phyloP scores from a whole-genome alignment of 1,139 yeast species.

The Geotrichum aggregatum region DNA sequence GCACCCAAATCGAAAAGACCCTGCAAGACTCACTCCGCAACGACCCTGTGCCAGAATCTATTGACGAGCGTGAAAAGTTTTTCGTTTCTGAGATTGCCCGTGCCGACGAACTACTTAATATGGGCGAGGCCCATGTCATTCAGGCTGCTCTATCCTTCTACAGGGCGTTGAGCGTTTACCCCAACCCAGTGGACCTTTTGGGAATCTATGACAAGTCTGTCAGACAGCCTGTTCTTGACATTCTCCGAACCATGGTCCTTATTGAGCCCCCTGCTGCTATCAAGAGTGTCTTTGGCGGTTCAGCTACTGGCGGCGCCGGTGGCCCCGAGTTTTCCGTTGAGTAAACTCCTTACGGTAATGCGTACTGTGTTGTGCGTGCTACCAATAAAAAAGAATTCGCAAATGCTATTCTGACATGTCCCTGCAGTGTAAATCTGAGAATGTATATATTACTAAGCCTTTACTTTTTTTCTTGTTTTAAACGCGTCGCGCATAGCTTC shows the following conservation, averaged over 20 bases:
- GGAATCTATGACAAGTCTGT: constrained; percentile 85
- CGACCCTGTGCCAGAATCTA: constrained; percentile 73
- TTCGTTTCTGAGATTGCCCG: constrained; percentile 79
- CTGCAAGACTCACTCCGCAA: constrained; percentile 59
- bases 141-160: constrained; percentile 88
- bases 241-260: constrained; percentile 82
- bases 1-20: constrained; percentile 57
- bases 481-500: too few species aligned
- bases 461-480: not conserved
- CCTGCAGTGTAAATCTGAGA: too few species aligned
- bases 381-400: too few species aligned
- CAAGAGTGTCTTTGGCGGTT: constrained; percentile 59
- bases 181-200: constrained; percentile 87
- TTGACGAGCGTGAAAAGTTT: constrained; percentile 65
- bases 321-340: constrained; percentile 30
- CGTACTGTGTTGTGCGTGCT: not conserved
- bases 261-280: constrained; percentile 82
- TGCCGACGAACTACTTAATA: constrained; percentile 54
- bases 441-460: too few species aligned
- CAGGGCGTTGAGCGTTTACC: constrained; percentile 91
- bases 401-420: too few species aligned
- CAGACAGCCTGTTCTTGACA: constrained; percentile 75
- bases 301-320: constrained; percentile 30
- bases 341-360: constrained; percentile 18
- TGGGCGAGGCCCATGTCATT: constrained; percentile 34